These are phyloP conservation scores for Candida stauntonica DNA, from an alignment of 805 yeast species.

Conservation along the genomic window DNA sequence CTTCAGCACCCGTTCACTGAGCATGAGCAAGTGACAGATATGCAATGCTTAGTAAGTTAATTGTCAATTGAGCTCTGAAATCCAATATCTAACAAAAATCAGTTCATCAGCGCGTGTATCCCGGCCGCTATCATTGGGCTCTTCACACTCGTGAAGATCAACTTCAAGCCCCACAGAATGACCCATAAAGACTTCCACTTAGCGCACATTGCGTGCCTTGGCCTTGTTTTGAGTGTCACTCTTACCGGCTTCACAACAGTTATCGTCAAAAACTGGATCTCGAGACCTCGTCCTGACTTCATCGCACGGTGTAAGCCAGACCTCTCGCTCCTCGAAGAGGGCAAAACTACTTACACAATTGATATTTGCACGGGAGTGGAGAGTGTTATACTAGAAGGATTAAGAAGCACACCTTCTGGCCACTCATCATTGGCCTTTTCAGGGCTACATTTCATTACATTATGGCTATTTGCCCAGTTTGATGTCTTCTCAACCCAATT, in stretches of 20 bases:
- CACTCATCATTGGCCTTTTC: conserved; percentile 69
- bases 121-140: conserved; percentile 4
- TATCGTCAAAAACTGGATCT: conserved; percentile 72
- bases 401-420: conserved; percentile 78
- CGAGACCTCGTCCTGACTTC: conserved; percentile 89
- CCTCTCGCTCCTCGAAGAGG: conserved; percentile 31
- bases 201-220: conserved; percentile 13
- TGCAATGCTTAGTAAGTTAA: conserved; percentile 7
- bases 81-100: conserved; percentile 1
- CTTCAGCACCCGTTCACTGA: conserved; percentile 29
- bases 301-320: conserved; percentile 75
- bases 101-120: conserved; percentile 5
- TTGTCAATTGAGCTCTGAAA: no score
- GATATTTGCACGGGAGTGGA: conserved; percentile 56
- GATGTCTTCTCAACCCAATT: conserved; percentile 27
- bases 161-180: conserved; percentile 5
- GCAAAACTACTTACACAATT: conserved; percentile 16
- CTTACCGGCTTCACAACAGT: conserved; percentile 16
- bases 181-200: conserved; percentile 12
- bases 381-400: conserved; percentile 54
- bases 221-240: conserved; percentile 10
- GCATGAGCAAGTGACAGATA: conserved; percentile 10
- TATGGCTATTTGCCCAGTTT: conserved; percentile 46
- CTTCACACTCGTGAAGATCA: conserved; percentile 1
- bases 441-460: conserved; percentile 53